A percentile compares a stretch with the other conserved stretches of the same genome.
These are phyloP conservation scores for Tulasnella sp. DNA, from an alignment of 768 basidiomycete genomes.

Conservation along the genomic window DNA sequence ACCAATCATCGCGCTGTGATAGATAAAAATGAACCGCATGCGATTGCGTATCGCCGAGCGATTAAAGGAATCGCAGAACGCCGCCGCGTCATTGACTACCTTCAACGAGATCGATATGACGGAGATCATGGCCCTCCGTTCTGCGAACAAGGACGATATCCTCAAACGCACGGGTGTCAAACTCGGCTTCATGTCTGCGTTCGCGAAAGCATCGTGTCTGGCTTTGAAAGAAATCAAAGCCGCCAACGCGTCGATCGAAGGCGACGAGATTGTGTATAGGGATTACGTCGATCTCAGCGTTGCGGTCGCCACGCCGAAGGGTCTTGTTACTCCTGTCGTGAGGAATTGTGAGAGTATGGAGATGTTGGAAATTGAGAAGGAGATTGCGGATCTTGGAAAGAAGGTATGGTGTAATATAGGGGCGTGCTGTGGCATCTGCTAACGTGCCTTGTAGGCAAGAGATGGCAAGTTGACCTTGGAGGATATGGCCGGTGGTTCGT, in stretches of 20 bases:
- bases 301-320: slow-evolving; percentile 95
- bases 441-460: slow-evolving; percentile 44
- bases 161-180: slow-evolving; percentile 90
- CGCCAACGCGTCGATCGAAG: slow-evolving; percentile 87
- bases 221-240: slow-evolving; percentile 85
- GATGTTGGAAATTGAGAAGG: slow-evolving; percentile 85
- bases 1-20: slow-evolving; percentile 4
- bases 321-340: slow-evolving; percentile 91
- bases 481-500: slow-evolving; percentile 97
- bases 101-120: slow-evolving; percentile 99
- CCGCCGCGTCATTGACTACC: slow-evolving; percentile 90
- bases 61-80: slow-evolving; percentile 94
- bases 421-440: background rate
- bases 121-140: slow-evolving; percentile 81
- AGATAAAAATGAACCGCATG: slow-evolving; percentile 99
- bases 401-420: slow-evolving; percentile 35
- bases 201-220: slow-evolving; percentile 73
- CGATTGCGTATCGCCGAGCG: slow-evolving; percentile 93
- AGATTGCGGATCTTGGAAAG: slow-evolving; percentile 80
- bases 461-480: slow-evolving; percentile 92
- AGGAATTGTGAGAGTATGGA: slow-evolving; percentile 79
- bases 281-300: slow-evolving; percentile 91
- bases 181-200: slow-evolving; percentile 96
- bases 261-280: slow-evolving; percentile 36
- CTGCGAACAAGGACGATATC: slow-evolving; percentile 83